phyloP scores from a whole-genome alignment of 1,139 yeast species.

The Lodderomyces jiufengensis region DNA sequence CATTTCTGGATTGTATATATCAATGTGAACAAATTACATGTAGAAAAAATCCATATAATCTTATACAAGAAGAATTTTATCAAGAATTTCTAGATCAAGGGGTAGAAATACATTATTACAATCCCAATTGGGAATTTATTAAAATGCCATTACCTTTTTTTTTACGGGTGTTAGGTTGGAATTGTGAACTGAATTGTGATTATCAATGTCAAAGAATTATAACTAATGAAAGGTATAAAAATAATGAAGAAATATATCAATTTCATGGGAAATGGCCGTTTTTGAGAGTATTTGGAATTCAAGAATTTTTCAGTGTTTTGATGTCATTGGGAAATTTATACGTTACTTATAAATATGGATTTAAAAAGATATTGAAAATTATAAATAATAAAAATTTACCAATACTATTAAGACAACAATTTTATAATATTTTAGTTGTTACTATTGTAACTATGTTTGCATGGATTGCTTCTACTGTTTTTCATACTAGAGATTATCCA shows the following conservation, averaged over 20 bases:
- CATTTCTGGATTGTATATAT: slow-evolving; percentile 60
- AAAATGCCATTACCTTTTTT: slow-evolving; percentile 38
- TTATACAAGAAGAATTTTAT: slow-evolving; percentile 22
- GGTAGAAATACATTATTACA: slow-evolving; percentile 26
- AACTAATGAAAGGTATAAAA: slow-evolving; percentile 49
- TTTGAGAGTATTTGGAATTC: slow-evolving; percentile 65
- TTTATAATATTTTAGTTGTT: slow-evolving; percentile 34
- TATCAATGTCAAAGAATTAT: slow-evolving; percentile 82
- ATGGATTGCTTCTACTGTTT: slow-evolving; percentile 81
- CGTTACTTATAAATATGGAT: slow-evolving; percentile 65
- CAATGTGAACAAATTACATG: slow-evolving; percentile 55
- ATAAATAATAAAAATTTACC: slow-evolving; percentile 12
- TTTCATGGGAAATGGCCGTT: slow-evolving; percentile 99
- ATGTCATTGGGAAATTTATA: slow-evolving; percentile 77
- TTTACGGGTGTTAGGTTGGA: slow-evolving; percentile 63
- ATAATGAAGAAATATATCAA: slow-evolving; percentile 57
- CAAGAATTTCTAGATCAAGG: slow-evolving; percentile 12
- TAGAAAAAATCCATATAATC: slow-evolving; percentile 27
- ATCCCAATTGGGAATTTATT: slow-evolving; percentile 33
- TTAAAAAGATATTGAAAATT: slow-evolving; percentile 28
- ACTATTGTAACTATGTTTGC: slow-evolving; percentile 74
- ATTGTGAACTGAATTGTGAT: slow-evolving; percentile 81
- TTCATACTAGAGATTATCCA: slow-evolving; percentile 80
- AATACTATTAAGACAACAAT: slow-evolving; percentile 20
- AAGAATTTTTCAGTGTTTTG: slow-evolving; percentile 77